Evolutionary conservation across 2,329 filamentous ascomycete species (phyloP), one percentile per base, ranked within the genome.

Genomic region (Ophiostoma ulmi): DNA sequence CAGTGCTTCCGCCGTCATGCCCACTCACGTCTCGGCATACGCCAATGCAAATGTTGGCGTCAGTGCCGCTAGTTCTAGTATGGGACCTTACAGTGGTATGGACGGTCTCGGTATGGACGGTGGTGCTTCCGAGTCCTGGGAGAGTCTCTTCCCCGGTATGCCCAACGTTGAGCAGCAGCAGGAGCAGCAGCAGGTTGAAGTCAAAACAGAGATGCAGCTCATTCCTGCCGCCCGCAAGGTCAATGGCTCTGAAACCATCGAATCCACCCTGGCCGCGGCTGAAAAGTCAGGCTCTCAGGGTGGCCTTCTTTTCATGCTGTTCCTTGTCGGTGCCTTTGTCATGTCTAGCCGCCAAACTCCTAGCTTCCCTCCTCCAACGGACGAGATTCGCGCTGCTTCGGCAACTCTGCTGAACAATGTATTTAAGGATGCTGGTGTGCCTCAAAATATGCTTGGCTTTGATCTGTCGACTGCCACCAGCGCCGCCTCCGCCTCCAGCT

Each of bases 301-400:
- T 69, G 88, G 92, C 76, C 82, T 98, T 76, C 85, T 98, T 79
- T 90, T 94, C 80, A 97, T 97, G 93, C 91, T 97, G 75, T 91
- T 99, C 78, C 90, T 99, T 70, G 94, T 97, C 74, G 95, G 95
- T 78, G 95, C 95, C 69, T 97, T 97, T 78, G 93, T 98, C 76
- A 91, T 95, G 73, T 97, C 94, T 41, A 96, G 94, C 81, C 88
- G 88, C 75, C 87, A 88, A 64, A 84, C 89, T n/a, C 87, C 89
- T 55, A 87, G 88, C 75, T 89, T 96, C 75, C 91, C 91, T 68
- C 87, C 87, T 71, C 90, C 94, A 78, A 91, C 92, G 48, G 91
- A 94, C 71, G 91, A 94, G 75, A 88, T 95, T 71, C 90, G 91
- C 72, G 90, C 87, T 74, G 91, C 91, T 58, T 93, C 92, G 17